A percentile compares a stretch with the other conserved stretches of the same genome.
phyloP scores from a whole-genome alignment of 1,284 basidiomycete species.

The Neotropicomus parvogracilis region DNA sequence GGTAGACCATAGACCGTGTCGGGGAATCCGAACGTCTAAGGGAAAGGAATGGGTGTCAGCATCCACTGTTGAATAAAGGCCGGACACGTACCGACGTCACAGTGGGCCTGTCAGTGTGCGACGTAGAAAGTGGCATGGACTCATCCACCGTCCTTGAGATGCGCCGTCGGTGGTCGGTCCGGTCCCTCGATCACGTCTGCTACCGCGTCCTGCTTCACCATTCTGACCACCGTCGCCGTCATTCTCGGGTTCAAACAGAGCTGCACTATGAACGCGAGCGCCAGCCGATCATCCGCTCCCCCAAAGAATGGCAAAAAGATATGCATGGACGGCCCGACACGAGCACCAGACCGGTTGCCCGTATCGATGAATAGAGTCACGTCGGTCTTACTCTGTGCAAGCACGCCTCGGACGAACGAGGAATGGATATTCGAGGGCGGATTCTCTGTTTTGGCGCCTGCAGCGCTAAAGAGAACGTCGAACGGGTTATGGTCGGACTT shows the following conservation, averaged over 20 bases:
- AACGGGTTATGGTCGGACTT: slow-evolving; percentile 47
- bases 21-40: slow-evolving; percentile 46
- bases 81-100: slow-evolving; percentile 17
- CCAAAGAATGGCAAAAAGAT: slow-evolving; percentile 92
- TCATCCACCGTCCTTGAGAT: slow-evolving; percentile 3
- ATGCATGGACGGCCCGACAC: slow-evolving; percentile 44
- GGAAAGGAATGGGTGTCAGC: too few relatives aligned
- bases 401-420: slow-evolving; percentile 82
- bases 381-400: slow-evolving; percentile 64
- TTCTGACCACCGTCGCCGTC: slow-evolving; percentile 60
- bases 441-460: slow-evolving; percentile 17
- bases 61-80: too few relatives aligned
- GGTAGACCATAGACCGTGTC: slow-evolving; percentile 66
- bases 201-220: slow-evolving; percentile 9
- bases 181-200: slow-evolving; percentile 1
- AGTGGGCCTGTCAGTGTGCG: background rate
- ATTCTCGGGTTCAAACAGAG: slow-evolving; percentile 67
- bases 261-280: slow-evolving; percentile 79
- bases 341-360: slow-evolving; percentile 34
- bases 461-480: slow-evolving; percentile 51
- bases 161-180: slow-evolving; percentile 3
- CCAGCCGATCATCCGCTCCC: slow-evolving; percentile 89
- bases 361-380: slow-evolving; percentile 83
- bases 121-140: background rate
- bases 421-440: slow-evolving; percentile 56